Conservation (phyloP, 129 eudicot species). For the Saposhnikovia divaricata region DNA sequence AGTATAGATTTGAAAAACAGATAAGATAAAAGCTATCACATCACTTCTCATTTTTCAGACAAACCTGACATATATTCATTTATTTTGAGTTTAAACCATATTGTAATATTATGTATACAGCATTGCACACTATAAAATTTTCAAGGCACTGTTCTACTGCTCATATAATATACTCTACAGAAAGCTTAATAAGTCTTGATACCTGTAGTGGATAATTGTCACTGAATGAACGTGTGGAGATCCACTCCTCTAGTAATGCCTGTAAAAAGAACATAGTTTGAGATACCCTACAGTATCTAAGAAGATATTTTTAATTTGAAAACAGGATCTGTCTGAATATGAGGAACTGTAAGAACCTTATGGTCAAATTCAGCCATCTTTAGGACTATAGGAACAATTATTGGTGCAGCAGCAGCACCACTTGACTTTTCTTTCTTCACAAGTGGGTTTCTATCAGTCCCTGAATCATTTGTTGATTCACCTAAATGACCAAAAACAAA, state of each 20-base stretch:
- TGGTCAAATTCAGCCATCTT: constrained; percentile 97
- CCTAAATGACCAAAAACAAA: constrained; percentile 32
- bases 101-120: not conserved
- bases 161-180: not conserved
- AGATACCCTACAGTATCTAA: not conserved
- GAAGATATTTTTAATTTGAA: not conserved
- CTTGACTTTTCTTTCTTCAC: constrained; percentile 58
- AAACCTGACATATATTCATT: not conserved
- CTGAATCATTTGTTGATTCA: constrained; percentile 41
- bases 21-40: not conserved
- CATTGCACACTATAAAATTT: not conserved
- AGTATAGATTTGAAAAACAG: not conserved
- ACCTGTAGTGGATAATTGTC: constrained; percentile 73
- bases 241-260: constrained; percentile 98
- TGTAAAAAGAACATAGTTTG: constrained; percentile 23
- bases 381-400: constrained; percentile 82
- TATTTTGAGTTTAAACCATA: not conserved
- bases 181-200: not conserved
- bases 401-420: constrained; percentile 52
- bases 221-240: constrained; percentile 65
- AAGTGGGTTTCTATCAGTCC: constrained; percentile 28
- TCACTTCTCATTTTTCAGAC: not conserved
- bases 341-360: constrained; percentile 39
- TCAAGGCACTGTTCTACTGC: not conserved
- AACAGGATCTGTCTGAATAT: not conserved